Percentiles rank a stretch among this genome's conserved stretches.
These are phyloP conservation scores for Crithidia mellificae DNA, from an alignment of 208 protist species.

Conservation along the genomic window DNA sequence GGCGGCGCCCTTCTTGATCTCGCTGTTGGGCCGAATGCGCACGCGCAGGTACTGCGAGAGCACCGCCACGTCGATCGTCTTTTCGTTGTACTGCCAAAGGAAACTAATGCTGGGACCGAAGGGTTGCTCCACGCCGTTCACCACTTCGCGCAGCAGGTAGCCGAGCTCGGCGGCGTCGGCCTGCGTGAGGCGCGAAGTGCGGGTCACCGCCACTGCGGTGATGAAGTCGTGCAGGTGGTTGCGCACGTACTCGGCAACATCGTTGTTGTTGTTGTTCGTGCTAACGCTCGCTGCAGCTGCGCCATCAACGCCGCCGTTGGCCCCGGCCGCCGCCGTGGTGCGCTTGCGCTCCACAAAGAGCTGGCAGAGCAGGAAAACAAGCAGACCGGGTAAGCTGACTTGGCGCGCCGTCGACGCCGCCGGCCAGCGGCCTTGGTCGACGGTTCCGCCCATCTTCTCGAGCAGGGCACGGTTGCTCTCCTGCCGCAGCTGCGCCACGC, in stretches of 20 bases:
- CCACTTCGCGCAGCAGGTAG: constrained; percentile 84
- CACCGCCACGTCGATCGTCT: constrained; percentile 81
- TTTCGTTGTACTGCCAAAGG: constrained; percentile 82
- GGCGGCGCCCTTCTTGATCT: constrained; percentile 38
- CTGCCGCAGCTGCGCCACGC: constrained; percentile 74
- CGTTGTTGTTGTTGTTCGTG: constrained; percentile 22
- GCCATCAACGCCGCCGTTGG: too few relatives aligned
- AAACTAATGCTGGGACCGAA: constrained; percentile 84
- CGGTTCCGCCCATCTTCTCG: constrained; percentile 81
- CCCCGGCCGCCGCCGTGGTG: constrained; percentile 30
- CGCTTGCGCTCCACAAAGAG: constrained; percentile 75
- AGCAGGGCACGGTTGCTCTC: constrained; percentile 80
- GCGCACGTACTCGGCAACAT: constrained; percentile 65
- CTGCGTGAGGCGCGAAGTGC: constrained; percentile 67
- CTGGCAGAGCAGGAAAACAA: constrained; percentile 85
- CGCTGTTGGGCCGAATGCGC: constrained; percentile 67
- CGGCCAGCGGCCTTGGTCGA: constrained; percentile 77
- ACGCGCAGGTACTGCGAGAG: constrained; percentile 89
- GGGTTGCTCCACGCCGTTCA: constrained; percentile 81
- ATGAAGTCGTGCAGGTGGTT: constrained; percentile 90
- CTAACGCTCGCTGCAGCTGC: background rate
- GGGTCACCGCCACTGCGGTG: constrained; percentile 66
- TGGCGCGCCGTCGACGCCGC: constrained; percentile 61
- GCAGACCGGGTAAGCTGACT: constrained; percentile 79
- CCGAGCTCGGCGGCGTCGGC: constrained; percentile 80